Conservation (phyloP, 768 basidiomycete genomes). For the Collybia sordida region DNA sequence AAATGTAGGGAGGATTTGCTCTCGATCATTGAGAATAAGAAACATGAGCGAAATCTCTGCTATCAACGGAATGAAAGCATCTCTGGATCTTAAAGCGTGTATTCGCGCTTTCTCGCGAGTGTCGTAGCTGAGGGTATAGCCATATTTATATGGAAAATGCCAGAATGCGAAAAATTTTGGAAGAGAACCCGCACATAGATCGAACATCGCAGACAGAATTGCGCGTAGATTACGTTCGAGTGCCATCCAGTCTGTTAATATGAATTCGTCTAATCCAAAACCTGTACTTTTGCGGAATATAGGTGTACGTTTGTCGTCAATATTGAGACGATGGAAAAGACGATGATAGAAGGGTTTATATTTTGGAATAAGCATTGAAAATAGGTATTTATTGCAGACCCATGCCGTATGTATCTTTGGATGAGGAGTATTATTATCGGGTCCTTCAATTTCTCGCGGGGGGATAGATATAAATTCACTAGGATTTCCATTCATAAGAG, state of each 20-base stretch:
- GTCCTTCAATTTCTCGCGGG: no score
- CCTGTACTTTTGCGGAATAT: neutral
- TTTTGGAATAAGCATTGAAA: neutral
- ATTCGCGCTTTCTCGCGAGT: neutral
- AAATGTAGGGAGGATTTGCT: neutral
- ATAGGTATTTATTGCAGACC: no score
- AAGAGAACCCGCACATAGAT: neutral
- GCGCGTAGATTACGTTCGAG: conserved; percentile 6
- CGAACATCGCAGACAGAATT: conserved; percentile 2
- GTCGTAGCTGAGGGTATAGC: neutral
- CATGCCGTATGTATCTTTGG: no score
- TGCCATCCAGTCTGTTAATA: neutral
- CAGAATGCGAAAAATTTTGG: conserved; percentile 4
- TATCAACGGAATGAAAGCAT: conserved; percentile 15
- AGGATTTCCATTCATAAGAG: no score
- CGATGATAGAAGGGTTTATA: conserved; percentile 2
- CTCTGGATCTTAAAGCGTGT: neutral
- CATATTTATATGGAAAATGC: conserved; percentile 3
- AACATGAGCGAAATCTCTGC: conserved; percentile 6
- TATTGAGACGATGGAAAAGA: neutral
- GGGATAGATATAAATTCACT: no score
- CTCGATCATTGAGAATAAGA: neutral
- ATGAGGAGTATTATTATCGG: no score
- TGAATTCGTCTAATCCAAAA: neutral
- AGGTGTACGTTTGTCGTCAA: neutral